Percentiles rank a stretch among this genome's conserved stretches.
phyloP scores from a whole-genome alignment of 768 basidiomycete species.

The Russula dissimulans region DNA sequence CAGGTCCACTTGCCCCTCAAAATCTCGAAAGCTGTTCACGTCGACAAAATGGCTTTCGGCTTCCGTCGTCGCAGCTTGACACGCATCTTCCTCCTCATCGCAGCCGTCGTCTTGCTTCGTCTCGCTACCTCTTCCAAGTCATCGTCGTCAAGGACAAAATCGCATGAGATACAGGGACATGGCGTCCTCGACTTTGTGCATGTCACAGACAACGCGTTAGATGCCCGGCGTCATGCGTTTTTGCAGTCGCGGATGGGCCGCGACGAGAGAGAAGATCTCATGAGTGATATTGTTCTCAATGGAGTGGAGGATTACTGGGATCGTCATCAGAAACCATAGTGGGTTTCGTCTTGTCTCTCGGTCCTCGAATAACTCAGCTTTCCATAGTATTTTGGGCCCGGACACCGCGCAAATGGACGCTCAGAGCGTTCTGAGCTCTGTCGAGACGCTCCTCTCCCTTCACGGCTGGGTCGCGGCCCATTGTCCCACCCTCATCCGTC shows the following conservation, averaged over 20 bases:
- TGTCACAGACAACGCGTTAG: conserved; percentile 66
- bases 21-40: background rate
- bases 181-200: conserved; percentile 59
- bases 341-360: conserved; percentile 24
- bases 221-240: conserved; percentile 83
- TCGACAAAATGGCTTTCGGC: conserved; percentile 7
- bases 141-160: conserved; percentile 20
- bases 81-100: conserved; percentile 33
- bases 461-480: conserved; percentile 98
- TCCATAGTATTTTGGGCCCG: conserved; percentile 56
- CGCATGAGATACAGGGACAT: conserved; percentile 42
- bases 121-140: conserved; percentile 29
- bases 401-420: conserved; percentile 87
- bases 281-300: conserved; percentile 62
- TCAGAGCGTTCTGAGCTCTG: conserved; percentile 79
- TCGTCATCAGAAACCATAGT: conserved; percentile 88
- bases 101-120: conserved; percentile 30
- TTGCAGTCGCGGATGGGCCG: conserved; percentile 83
- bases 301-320: conserved; percentile 88
- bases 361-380: background rate
- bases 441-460: conserved; percentile 89
- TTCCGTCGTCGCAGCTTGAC: conserved; percentile 44
- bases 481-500: conserved; percentile 88
- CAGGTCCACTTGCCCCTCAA: background rate
- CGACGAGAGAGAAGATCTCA: conserved; percentile 74